Base-by-base conservation (phyloP, 495 filamentous ascomycete genomes). In the Penicillium verhagenii region DNA sequence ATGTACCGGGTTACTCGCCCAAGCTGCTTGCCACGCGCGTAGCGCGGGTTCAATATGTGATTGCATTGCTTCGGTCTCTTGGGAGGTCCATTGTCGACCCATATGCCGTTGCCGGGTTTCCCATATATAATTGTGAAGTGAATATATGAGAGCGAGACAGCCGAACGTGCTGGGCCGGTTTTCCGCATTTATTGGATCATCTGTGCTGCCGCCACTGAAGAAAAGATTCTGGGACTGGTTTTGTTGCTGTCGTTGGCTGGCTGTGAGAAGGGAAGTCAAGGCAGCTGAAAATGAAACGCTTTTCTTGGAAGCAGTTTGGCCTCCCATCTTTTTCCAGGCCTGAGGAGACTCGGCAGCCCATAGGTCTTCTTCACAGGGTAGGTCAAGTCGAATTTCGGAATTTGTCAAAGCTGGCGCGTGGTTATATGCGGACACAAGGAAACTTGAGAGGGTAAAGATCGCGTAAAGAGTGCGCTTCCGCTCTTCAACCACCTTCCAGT, bases 121-220 rank as follows among this genome's bases (percentile, higher is more conserved):
- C 94, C 94, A 97, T 40, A 97, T 96, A 69, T 97, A 97, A 57
- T 96, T 96, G 71, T 98, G 94, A 23, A 98, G 75, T 1, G 94
- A 93, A 69, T 96, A 95, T 66, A 98, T 97, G 48, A 98, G 77
- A 10, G 96, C 82, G 14, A 97, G 75, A 71, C 94, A 97, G 19
- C 94, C 94, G 63, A 96, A 96, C 6, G 92, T 94, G 70, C 94
- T 97, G 2, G 92, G 92, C 56, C 85, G 86, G 51, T 96, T 74
- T 45, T 92, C 82, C 50, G 79, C 84, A 61, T 81, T 80, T 19
- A 82, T 74, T 2, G 84, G 65, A 38, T 74, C 71, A 46, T 72
- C 75, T 25, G 56, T 38, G 29, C 19, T 49, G 6, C 31, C 47
- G 13, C 50, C 53, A 28, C 44, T 53, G 67, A 71, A 76, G 44